A percentile compares a stretch with the other conserved stretches of the same genome.
phyloP scores from a whole-genome alignment of 2,329 filamentous ascomycete genomes.

The Lasiodiplodia citricola region DNA sequence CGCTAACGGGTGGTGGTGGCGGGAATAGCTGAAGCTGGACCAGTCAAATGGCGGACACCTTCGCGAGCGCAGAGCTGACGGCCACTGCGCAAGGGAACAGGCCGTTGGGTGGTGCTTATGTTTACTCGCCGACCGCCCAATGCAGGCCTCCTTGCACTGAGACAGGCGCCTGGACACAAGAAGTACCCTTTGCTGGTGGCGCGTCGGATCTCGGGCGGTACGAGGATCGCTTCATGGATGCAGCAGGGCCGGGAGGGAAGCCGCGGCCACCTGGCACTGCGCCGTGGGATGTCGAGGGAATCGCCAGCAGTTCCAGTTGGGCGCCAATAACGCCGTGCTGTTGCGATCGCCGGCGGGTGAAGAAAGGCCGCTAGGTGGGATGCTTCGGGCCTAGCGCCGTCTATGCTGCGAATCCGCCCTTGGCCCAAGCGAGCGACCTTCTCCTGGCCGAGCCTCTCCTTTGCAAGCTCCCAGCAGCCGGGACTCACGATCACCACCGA shows the following conservation, averaged over 20 bases:
- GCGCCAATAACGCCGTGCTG: constrained; percentile 8
- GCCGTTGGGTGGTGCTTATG: neutral
- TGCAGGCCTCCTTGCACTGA: constrained; percentile 11
- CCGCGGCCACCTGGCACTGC: neutral
- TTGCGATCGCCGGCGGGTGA: constrained; percentile 13
- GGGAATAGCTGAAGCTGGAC: neutral
- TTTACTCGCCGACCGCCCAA: neutral
- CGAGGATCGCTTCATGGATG: constrained; percentile 15
- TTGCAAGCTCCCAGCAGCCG: constrained; percentile 15
- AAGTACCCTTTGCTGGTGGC: constrained; percentile 28
- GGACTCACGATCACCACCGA: constrained; percentile 19
- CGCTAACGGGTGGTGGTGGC: constrained; percentile 1
- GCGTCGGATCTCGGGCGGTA: constrained; percentile 23
- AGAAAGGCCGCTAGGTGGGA: neutral
- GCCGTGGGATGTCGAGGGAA: constrained; percentile 4
- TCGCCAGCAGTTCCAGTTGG: constrained; percentile 18
- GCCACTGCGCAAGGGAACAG: neutral
- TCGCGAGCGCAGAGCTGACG: neutral
- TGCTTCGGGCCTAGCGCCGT: neutral
- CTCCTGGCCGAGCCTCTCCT: constrained; percentile 8
- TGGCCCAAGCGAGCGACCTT: constrained; percentile 2
- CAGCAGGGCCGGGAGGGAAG: constrained; percentile 15
- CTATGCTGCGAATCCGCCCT: neutral
- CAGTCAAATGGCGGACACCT: neutral
- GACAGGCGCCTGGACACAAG: constrained; percentile 18